Evolutionary conservation across 257 asterid species (phyloP).

Genomic region (Salvia rosmarinus): DNA sequence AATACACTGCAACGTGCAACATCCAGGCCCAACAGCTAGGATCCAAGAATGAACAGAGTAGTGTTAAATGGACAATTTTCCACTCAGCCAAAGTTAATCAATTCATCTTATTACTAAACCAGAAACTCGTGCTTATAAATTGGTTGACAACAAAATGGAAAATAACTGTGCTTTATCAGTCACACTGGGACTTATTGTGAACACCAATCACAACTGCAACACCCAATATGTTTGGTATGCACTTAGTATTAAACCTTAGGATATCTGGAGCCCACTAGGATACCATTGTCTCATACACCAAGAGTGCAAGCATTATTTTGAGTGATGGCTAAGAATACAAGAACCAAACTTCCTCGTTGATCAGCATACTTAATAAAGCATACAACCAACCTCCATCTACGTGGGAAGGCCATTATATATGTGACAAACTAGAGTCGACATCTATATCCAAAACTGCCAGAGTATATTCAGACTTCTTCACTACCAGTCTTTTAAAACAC

Average conservation of each 20-base stretch:
- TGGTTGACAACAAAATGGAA: background rate
- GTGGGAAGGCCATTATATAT: background rate
- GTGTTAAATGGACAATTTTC: background rate
- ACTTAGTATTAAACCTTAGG: background rate
- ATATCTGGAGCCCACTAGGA: background rate
- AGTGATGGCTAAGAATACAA: background rate
- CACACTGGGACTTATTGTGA: background rate
- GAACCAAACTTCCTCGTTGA: background rate
- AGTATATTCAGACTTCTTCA: background rate
- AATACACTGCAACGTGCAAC: background rate
- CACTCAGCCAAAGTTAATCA: background rate
- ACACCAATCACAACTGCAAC: background rate
- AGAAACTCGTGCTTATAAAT: background rate
- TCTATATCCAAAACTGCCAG: background rate
- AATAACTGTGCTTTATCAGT: background rate
- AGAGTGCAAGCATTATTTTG: background rate
- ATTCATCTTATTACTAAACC: background rate
- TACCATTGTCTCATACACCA: background rate
- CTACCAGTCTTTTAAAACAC: constrained; percentile 1
- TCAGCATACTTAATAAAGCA: background rate
- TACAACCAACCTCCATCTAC: background rate
- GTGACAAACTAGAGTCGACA: background rate
- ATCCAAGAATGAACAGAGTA: background rate
- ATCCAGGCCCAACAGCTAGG: constrained; percentile 6
- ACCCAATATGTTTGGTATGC: background rate